These are phyloP conservation scores for Crithidia acanthocephali DNA, from an alignment of 208 protist genomes.

Conservation along the genomic window DNA sequence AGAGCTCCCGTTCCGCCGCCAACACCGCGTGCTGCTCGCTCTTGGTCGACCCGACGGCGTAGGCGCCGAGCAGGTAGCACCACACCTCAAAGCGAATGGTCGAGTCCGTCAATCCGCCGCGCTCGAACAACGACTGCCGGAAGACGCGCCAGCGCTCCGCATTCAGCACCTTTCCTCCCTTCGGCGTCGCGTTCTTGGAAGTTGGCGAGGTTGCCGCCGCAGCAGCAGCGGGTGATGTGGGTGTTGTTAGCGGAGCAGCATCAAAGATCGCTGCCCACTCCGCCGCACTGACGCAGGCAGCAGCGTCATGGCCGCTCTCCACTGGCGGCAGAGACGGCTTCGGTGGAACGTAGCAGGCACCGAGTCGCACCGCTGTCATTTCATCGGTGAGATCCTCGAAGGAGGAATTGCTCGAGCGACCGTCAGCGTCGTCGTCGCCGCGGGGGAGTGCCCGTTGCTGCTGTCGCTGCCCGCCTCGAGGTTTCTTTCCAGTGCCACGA, in stretches of 20 bases:
- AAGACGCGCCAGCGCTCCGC: slow-evolving; percentile 27
- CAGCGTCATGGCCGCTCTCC: neutral
- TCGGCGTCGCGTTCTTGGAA: neutral
- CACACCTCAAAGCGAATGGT: slow-evolving; percentile 76
- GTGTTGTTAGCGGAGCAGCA: neutral
- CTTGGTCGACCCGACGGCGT: slow-evolving; percentile 38
- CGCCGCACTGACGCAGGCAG: neutral
- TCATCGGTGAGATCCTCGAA: slow-evolving; percentile 38
- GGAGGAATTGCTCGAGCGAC: slow-evolving; percentile 25
- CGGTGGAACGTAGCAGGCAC: slow-evolving; percentile 28
- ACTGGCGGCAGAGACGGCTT: slow-evolving; percentile 16
- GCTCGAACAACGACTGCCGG: slow-evolving; percentile 35
- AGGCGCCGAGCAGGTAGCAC: slow-evolving; percentile 73
- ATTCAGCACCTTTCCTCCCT: slow-evolving; percentile 5
- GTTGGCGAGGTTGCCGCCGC: neutral
- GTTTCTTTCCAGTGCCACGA: no score
- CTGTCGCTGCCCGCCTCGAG: neutral
- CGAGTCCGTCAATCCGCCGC: slow-evolving; percentile 20
- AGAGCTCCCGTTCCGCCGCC: slow-evolving; percentile 43
- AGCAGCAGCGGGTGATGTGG: neutral
- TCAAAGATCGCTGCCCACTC: slow-evolving; percentile 11
- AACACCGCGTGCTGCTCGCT: slow-evolving; percentile 39
- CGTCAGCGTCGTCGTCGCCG: neutral
- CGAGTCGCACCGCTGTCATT: slow-evolving; percentile 35
- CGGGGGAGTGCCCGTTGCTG: neutral